phyloP scores from a whole-genome alignment of 768 basidiomycete species.

The Nidula microcarpa region DNA sequence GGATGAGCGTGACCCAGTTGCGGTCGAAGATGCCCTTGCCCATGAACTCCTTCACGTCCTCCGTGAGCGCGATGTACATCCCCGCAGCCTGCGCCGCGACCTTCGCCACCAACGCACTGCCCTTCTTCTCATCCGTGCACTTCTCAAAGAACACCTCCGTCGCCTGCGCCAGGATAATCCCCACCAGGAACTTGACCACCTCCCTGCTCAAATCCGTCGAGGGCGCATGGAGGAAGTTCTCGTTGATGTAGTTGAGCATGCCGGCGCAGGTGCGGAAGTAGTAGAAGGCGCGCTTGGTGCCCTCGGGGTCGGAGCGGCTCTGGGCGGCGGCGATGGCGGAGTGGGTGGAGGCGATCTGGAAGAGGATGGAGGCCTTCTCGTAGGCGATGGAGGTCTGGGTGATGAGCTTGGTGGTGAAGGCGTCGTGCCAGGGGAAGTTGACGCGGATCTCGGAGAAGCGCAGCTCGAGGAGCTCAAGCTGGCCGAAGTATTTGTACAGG shows the following conservation, averaged over 20 bases:
- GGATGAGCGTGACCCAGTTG: conserved; percentile 87
- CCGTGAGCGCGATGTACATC: conserved; percentile 79
- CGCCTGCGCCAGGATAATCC: conserved; percentile 88
- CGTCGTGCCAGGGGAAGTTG: conserved; percentile 95
- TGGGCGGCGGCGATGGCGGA: conserved; percentile 87
- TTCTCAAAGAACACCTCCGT: conserved; percentile 97
- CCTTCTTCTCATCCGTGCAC: conserved; percentile 89
- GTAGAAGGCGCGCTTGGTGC: conserved; percentile 89
- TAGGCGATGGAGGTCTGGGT: conserved; percentile 96
- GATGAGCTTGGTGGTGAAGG: conserved; percentile 91
- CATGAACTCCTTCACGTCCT: conserved; percentile 96
- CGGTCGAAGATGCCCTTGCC: conserved; percentile 94
- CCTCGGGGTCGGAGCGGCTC: conserved; percentile 85
- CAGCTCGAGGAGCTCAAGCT: conserved; percentile 94
- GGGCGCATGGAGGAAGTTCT: conserved; percentile 98
- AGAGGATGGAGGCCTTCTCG: conserved; percentile 97
- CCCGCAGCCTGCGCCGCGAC: conserved; percentile 78
- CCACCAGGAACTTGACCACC: conserved; percentile 88
- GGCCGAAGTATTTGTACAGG: conserved; percentile 99
- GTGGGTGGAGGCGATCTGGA: conserved; percentile 93
- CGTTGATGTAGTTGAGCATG: conserved; percentile 98
- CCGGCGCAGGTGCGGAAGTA: conserved; percentile 89
- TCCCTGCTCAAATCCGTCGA: conserved; percentile 93
- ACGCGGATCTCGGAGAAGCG: conserved; percentile 96
- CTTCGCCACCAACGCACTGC: conserved; percentile 72